Conservation (phyloP, 2,329 filamentous ascomycete species). For the Bisporella sp. region DNA sequence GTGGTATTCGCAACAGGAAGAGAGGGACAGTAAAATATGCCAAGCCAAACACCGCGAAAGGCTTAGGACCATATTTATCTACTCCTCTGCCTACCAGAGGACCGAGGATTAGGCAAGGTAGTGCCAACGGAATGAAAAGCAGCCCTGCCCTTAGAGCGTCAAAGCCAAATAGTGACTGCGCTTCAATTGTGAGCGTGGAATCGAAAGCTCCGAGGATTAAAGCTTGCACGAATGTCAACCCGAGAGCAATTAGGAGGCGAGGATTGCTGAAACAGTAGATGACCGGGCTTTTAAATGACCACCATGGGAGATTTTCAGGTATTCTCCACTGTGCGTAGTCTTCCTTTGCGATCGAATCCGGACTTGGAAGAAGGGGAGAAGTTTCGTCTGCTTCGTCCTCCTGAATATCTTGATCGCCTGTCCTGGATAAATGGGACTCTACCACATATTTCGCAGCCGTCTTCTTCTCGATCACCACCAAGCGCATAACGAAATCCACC, state of each 20-base stretch:
- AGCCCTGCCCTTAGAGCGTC: conserved; percentile 30
- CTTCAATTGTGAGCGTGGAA: conserved; percentile 32
- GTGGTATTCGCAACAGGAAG: conserved; percentile 35
- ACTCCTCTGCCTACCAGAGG: conserved; percentile 29
- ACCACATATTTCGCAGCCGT: conserved; percentile 37
- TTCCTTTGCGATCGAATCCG: conserved; percentile 8
- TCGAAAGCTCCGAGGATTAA: conserved; percentile 31
- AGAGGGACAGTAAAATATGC: conserved; percentile 15
- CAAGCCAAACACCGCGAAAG: conserved; percentile 27
- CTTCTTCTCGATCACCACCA: conserved; percentile 57
- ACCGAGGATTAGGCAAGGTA: conserved; percentile 30
- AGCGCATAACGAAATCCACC: conserved; percentile 52
- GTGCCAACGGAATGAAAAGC: conserved; percentile 31
- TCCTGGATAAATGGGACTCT: no score
- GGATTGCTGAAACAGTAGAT: conserved; percentile 36
- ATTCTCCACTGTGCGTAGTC: conserved; percentile 34
- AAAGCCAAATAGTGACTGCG: conserved; percentile 30
- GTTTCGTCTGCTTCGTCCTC: conserved; percentile 10
- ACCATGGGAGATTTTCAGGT: conserved; percentile 29
- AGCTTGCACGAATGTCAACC: conserved; percentile 38
- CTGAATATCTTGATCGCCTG: no score
- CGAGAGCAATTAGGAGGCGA: conserved; percentile 33
- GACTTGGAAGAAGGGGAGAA: no score
- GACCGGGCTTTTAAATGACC: conserved; percentile 38
- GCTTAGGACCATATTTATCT: conserved; percentile 31